phyloP scores from a whole-genome alignment of 1,139 yeast genomes.

The Geotrichum citri-aurantii region DNA sequence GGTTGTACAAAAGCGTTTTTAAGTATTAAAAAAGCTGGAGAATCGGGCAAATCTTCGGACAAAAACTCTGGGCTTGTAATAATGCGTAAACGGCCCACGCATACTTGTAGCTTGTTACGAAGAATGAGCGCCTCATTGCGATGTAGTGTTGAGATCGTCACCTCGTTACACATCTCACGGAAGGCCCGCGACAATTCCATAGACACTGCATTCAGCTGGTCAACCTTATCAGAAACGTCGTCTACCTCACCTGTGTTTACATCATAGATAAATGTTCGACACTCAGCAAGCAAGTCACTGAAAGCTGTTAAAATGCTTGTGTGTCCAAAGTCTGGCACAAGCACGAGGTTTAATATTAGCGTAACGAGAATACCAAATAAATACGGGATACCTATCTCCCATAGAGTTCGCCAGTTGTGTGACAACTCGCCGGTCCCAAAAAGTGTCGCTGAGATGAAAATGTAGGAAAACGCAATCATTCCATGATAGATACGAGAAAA shows the following conservation, averaged over 20 bases:
- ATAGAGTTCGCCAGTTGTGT: conserved; percentile 36
- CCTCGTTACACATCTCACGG: conserved; percentile 43
- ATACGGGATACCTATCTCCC: conserved; percentile 45
- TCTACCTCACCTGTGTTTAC: conserved; percentile 22
- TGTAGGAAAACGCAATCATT: conserved; percentile 37
- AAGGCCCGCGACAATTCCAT: conserved; percentile 39
- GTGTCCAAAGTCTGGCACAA: conserved; percentile 42
- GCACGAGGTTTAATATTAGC: conserved; percentile 33
- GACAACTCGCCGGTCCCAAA: conserved; percentile 21
- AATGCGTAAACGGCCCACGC: conserved; percentile 40
- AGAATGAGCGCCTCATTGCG: conserved; percentile 34
- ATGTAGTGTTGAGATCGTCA: conserved; percentile 37
- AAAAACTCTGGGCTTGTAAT: conserved; percentile 34
- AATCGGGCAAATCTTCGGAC: not conserved
- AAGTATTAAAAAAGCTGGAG: not conserved
- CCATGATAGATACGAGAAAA: conserved; percentile 40
- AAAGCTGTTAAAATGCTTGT: conserved; percentile 22
- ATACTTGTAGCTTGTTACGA: conserved; percentile 41
- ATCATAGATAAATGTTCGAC: conserved; percentile 19
- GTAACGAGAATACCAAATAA: conserved; percentile 42
- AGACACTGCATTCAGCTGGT: conserved; percentile 33
- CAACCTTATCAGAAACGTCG: conserved; percentile 22
- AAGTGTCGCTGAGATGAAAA: conserved; percentile 35
- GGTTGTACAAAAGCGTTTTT: conserved; percentile 10
- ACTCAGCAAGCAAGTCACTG: conserved; percentile 20